A percentile compares a stretch with the other conserved stretches of the same genome.
These are phyloP conservation scores for Sclerotinia borealis DNA, from an alignment of 2,329 filamentous ascomycete genomes.

Conservation along the genomic window DNA sequence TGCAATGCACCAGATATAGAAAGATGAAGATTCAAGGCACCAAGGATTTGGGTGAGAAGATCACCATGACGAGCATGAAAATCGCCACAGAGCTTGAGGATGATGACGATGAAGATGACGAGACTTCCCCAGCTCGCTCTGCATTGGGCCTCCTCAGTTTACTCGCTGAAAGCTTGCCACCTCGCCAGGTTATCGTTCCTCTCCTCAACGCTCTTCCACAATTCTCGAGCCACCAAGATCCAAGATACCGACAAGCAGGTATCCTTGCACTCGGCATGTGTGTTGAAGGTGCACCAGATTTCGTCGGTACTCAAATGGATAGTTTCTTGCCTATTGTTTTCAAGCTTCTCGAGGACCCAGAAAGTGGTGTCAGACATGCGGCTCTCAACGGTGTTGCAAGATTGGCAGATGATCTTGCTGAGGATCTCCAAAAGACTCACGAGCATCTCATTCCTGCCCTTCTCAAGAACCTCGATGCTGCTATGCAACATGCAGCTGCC, in stretches of 20 bases:
- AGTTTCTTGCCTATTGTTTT: slow-evolving; percentile 81
- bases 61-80: slow-evolving; percentile 82
- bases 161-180: slow-evolving; percentile 79
- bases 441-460: slow-evolving; percentile 76
- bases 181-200: slow-evolving; percentile 89
- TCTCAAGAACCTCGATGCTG: slow-evolving; percentile 82
- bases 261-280: slow-evolving; percentile 90
- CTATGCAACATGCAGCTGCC: slow-evolving; percentile 48
- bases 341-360: slow-evolving; percentile 75
- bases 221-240: slow-evolving; percentile 69
- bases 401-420: slow-evolving; percentile 86
- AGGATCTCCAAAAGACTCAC: slow-evolving; percentile 83
- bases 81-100: slow-evolving; percentile 86
- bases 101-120: slow-evolving; percentile 64
- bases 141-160: slow-evolving; percentile 85
- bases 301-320: slow-evolving; percentile 87
- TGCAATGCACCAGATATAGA: slow-evolving; percentile 85
- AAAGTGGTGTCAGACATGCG: slow-evolving; percentile 77
- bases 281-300: slow-evolving; percentile 94
- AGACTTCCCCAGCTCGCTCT: slow-evolving; percentile 76
- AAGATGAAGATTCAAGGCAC: slow-evolving; percentile 94
- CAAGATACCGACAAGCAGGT: slow-evolving; percentile 79
- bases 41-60: slow-evolving; percentile 72
- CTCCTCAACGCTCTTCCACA: slow-evolving; percentile 79
- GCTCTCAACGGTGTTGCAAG: slow-evolving; percentile 83